Conservation (phyloP, 257 asterid genomes). For the Salvia miltiorrhiza region DNA sequence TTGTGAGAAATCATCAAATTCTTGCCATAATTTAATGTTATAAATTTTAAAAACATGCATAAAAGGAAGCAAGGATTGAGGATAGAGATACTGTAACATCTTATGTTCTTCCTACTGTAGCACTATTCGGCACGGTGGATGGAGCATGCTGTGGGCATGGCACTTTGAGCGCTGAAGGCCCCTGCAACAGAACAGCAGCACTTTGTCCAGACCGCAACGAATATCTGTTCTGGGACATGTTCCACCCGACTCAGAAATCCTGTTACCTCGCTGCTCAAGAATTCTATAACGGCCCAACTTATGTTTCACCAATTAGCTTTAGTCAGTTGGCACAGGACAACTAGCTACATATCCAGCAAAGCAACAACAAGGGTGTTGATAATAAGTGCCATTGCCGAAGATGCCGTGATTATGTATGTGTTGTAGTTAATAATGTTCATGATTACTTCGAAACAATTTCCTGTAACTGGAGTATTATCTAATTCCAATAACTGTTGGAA, state of each 20-base stretch:
- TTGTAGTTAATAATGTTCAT: neutral
- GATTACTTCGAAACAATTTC: neutral
- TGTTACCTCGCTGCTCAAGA: constrained; percentile 36
- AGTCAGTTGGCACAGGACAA: constrained; percentile 28
- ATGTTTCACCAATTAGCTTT: constrained; percentile 34
- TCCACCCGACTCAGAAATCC: constrained; percentile 56
- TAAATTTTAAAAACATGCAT: neutral
- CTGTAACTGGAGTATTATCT: neutral
- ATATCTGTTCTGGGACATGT: constrained; percentile 54
- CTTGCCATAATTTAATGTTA: neutral
- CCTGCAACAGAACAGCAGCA: constrained; percentile 32
- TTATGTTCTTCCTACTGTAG: neutral
- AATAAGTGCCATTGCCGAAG: constrained; percentile 11
- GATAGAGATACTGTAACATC: neutral
- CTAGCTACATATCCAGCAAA: constrained; percentile 5
- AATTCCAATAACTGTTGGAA: too few species aligned
- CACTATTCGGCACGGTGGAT: constrained; percentile 33
- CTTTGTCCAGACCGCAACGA: constrained; percentile 36
- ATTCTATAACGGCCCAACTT: constrained; percentile 27
- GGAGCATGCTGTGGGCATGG: constrained; percentile 62
- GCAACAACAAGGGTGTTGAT: neutral
- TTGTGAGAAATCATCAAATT: constrained; percentile 22
- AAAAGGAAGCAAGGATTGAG: neutral
- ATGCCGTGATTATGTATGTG: neutral
- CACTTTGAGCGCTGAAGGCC: constrained; percentile 26